Base-by-base conservation (phyloP, 2,329 filamentous ascomycete species). In the Raffaelea arxii region DNA sequence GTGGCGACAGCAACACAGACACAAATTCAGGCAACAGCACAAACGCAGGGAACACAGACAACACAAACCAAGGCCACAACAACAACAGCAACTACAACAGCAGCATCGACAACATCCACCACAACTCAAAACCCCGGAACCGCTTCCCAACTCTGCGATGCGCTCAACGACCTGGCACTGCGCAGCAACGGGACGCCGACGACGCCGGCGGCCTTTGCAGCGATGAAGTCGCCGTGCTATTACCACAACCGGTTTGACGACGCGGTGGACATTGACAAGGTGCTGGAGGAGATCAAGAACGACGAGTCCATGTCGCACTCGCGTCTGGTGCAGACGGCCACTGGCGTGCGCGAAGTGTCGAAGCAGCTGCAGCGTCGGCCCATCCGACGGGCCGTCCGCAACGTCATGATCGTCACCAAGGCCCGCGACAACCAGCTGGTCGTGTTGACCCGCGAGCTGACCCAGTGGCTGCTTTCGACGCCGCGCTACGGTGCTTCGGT, bases 371-470 rank as follows among this genome's bases (percentile, higher is more conserved):
- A 95, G 67, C 81, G 91, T 47, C 80, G 88, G 36, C 91, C 92
- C 21, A 88, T 97, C 65, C 92, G 86, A 66, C 83, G 90, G 54
- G 90, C 90, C 11, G 90, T 98, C 41, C 81, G 80, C 59, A 96
- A 88, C 62, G 79, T 98, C 59, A 97, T 98, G 92, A 95, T 98
- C 58, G 87, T 98, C 53, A 98, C 92, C 51, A 98, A 97, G 67
- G 92, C 92, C 21, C 81, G 92, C 52, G 92, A 98, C 67, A 97
- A 98, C 60, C 81, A 87, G 55, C 75, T 98, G 16, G 91, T 98
- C 27, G 78, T 85, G 55, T 72, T 96, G 55, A 98, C 92, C 2
- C 78, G 86, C 49, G 89, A 98, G 62, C 71, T 98, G 49, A 74
- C 91, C 11, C 78, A 82, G 55, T 98, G 91, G 88, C 74, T 98